These are phyloP conservation scores for Geosmithia putterillii DNA, from an alignment of 2,329 filamentous ascomycete species.

Conservation along the genomic window DNA sequence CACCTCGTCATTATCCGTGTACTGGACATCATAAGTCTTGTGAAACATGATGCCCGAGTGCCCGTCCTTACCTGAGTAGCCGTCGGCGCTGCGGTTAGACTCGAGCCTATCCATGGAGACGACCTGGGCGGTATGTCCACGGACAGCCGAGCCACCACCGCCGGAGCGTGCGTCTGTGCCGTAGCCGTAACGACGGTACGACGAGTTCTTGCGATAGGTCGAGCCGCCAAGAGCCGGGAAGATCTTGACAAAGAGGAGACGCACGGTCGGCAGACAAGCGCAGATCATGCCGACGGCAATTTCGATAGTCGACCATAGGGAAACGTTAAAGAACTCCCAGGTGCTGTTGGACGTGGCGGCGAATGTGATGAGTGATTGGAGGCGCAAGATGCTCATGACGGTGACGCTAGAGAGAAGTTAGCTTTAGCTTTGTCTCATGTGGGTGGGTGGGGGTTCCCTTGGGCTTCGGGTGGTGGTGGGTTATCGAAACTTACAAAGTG, in stretches of 20 bases:
- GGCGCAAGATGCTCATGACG: constrained; percentile 23
- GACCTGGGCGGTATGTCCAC: constrained; percentile 7
- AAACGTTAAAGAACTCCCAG: constrained; percentile 19
- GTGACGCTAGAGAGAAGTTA: constrained; percentile 18
- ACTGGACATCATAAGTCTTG: constrained; percentile 21
- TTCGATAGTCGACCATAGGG: constrained; percentile 25
- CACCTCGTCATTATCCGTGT: constrained; percentile 16
- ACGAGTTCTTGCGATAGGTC: neutral
- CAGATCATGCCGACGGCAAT: constrained; percentile 25
- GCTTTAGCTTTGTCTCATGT: neutral
- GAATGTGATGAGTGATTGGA: constrained; percentile 18
- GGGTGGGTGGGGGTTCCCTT: neutral
- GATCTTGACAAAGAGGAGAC: constrained; percentile 14
- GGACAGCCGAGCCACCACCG: neutral
- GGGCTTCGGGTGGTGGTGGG: neutral
- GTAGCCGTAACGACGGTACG: neutral
- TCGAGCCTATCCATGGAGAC: constrained; percentile 5
- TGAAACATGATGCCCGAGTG: constrained; percentile 15
- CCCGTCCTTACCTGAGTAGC: neutral
- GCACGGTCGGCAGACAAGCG: constrained; percentile 23
- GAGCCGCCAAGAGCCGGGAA: constrained; percentile 17
- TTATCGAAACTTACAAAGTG: constrained; percentile 23
- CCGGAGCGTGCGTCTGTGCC: constrained; percentile 8
- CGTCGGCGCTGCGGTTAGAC: constrained; percentile 4
- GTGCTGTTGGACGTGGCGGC: constrained; percentile 17